A percentile compares a stretch with the other conserved stretches of the same genome.
Conservation (phyloP, 176 grass and related monocot species). For the Cenchrus americanus region DNA sequence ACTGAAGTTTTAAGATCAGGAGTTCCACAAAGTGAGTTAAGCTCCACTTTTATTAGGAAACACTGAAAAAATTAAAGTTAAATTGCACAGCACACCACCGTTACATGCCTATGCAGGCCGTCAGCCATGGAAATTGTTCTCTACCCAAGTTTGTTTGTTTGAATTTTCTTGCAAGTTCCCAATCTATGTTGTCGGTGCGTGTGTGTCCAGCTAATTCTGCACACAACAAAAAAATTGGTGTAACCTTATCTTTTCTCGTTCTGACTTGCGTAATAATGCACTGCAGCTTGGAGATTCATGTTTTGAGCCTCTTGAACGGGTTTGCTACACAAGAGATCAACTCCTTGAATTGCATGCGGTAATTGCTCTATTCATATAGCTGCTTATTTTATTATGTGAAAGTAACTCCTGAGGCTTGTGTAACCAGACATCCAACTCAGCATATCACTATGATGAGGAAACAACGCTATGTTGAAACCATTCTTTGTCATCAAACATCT, state of each 20-base stretch:
- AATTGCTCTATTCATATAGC: conserved; percentile 7
- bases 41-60: not conserved
- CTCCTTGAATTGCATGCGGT: conserved; percentile 75
- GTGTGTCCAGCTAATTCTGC: not conserved
- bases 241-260: not conserved
- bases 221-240: not conserved
- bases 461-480: not conserved
- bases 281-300: conserved; percentile 58
- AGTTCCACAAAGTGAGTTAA: not conserved
- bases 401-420: not conserved
- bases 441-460: not conserved
- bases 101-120: not conserved
- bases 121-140: not conserved
- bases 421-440: not conserved
- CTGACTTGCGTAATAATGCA: conserved; percentile 4
- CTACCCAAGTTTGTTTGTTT: not conserved
- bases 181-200: not conserved
- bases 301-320: conserved; percentile 54
- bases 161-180: not conserved
- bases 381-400: not conserved
- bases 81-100: not conserved
- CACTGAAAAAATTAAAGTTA: conserved; percentile 9
- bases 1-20: not conserved
- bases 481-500: conserved; percentile 1
- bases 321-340: conserved; percentile 68